phyloP scores from a whole-genome alignment of 805 yeast species.

The Kazachstania psychrophila region DNA sequence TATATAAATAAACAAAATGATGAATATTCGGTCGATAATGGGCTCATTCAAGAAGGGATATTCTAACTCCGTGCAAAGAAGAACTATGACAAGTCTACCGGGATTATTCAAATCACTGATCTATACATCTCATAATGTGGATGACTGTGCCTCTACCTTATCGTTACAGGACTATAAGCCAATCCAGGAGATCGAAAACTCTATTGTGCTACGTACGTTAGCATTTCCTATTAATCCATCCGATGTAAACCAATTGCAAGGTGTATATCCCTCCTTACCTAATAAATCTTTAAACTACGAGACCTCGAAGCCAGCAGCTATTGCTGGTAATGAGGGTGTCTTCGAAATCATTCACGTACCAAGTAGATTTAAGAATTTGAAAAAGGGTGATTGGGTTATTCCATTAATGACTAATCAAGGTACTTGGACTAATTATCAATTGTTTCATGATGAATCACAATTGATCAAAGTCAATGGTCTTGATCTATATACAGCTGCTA shows the following conservation, averaged over 20 bases:
- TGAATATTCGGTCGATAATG: too few relatives aligned
- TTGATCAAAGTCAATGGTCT: conserved; percentile 45
- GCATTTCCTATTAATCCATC: conserved; percentile 89
- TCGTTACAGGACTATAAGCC: conserved; percentile 24
- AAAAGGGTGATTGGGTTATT: conserved; percentile 77
- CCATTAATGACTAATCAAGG: conserved; percentile 76
- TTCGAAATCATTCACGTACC: conserved; percentile 79
- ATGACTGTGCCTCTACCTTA: conserved; percentile 24
- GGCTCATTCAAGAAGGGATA: background rate
- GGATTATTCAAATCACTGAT: conserved; percentile 23
- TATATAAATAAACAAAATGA: too few relatives aligned
- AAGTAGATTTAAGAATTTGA: conserved; percentile 4
- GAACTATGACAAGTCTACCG: conserved; percentile 17
- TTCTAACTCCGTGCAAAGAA: background rate
- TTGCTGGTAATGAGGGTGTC: conserved; percentile 91
- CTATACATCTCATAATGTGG: conserved; percentile 24
- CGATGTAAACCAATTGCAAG: conserved; percentile 76
- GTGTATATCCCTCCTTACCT: conserved; percentile 77
- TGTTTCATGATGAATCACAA: conserved; percentile 42
- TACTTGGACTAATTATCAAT: conserved; percentile 80
- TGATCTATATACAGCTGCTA: conserved; percentile 66
- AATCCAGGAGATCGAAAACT: conserved; percentile 15
- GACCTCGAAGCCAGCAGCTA: conserved; percentile 59
- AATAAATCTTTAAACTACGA: conserved; percentile 43
- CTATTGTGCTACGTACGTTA: conserved; percentile 51